Conservation (phyloP, 352 stramenopile species). For the Globisporangium spinosum region DNA sequence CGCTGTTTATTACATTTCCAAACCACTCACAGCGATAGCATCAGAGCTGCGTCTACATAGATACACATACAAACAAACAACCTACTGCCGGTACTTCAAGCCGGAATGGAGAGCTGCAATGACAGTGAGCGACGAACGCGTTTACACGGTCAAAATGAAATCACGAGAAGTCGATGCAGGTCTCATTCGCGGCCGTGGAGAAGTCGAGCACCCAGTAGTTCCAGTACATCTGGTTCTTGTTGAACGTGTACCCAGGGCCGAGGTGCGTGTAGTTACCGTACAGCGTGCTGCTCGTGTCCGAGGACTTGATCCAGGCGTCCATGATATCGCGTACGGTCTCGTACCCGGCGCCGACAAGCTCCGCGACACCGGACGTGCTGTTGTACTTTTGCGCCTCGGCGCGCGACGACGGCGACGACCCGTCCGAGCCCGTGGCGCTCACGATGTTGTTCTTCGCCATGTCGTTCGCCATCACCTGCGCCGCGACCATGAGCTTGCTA, state of each 20-base stretch:
- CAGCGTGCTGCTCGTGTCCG: constrained; percentile 17
- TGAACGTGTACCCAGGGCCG: constrained; percentile 31
- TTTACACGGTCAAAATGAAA: background rate
- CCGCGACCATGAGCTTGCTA: constrained; percentile 31
- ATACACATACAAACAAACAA: constrained; percentile 5
- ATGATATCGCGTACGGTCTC: constrained; percentile 20
- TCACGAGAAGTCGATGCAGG: constrained; percentile 12
- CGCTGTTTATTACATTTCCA: constrained; percentile 3
- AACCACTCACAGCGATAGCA: constrained; percentile 3
- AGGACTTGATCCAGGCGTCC: constrained; percentile 29
- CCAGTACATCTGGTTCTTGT: constrained; percentile 26
- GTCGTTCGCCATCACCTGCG: constrained; percentile 30
- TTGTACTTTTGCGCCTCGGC: constrained; percentile 27
- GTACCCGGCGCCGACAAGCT: constrained; percentile 32
- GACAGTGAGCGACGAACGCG: no score
- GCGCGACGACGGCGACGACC: constrained; percentile 24
- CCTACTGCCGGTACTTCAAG: background rate
- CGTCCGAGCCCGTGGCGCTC: constrained; percentile 24
- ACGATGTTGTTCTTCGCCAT: constrained; percentile 27
- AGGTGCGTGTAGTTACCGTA: constrained; percentile 29
- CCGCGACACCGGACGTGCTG: constrained; percentile 26
- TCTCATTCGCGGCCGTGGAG: constrained; percentile 15
- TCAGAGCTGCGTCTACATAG: constrained; percentile 3
- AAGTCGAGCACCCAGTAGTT: constrained; percentile 37
- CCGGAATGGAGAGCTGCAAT: background rate